Conservation (phyloP, 192 early-diverging fungal species). For the Coemansia sp. region DNA sequence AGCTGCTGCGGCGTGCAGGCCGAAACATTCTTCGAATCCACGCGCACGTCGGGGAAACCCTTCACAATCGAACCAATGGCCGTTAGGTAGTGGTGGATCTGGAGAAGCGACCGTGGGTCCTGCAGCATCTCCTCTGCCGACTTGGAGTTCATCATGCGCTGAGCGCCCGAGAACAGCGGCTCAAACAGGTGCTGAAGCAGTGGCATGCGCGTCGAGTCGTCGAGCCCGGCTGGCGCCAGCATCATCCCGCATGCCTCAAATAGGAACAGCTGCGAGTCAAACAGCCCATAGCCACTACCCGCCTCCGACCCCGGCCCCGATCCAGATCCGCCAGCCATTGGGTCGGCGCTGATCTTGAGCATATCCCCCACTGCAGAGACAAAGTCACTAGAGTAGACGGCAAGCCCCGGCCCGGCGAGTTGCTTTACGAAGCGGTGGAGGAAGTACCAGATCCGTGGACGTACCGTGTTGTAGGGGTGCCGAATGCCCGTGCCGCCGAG, state of each 20-base stretch:
- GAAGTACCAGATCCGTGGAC: slow-evolving; percentile 79
- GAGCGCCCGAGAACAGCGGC: slow-evolving; percentile 72
- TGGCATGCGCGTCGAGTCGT: slow-evolving; percentile 65
- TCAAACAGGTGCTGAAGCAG: slow-evolving; percentile 61
- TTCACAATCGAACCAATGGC: slow-evolving; percentile 81
- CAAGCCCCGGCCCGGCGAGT: slow-evolving; percentile 40
- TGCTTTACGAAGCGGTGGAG: slow-evolving; percentile 78
- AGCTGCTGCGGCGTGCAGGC: slow-evolving; percentile 33
- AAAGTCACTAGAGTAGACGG: slow-evolving; percentile 47
- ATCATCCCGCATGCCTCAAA: slow-evolving; percentile 91
- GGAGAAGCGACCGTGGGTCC: slow-evolving; percentile 64
- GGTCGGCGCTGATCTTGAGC: slow-evolving; percentile 62
- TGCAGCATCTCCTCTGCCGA: slow-evolving; percentile 52
- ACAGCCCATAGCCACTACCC: slow-evolving; percentile 48
- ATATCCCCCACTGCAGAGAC: slow-evolving; percentile 53
- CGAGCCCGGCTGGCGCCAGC: slow-evolving; percentile 71
- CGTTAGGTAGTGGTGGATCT: slow-evolving; percentile 75
- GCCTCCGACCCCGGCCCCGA: background rate
- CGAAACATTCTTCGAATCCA: slow-evolving; percentile 31
- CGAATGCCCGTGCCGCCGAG: slow-evolving; percentile 61
- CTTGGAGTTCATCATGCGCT: slow-evolving; percentile 58
- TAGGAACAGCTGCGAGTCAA: slow-evolving; percentile 78
- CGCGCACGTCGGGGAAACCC: slow-evolving; percentile 58
- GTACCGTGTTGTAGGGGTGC: slow-evolving; percentile 61
- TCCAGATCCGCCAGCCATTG: no score